A percentile compares a stretch with the other conserved stretches of the same genome.
Conservation (phyloP, 441 rosid species). For the Corymbia calophylla region DNA sequence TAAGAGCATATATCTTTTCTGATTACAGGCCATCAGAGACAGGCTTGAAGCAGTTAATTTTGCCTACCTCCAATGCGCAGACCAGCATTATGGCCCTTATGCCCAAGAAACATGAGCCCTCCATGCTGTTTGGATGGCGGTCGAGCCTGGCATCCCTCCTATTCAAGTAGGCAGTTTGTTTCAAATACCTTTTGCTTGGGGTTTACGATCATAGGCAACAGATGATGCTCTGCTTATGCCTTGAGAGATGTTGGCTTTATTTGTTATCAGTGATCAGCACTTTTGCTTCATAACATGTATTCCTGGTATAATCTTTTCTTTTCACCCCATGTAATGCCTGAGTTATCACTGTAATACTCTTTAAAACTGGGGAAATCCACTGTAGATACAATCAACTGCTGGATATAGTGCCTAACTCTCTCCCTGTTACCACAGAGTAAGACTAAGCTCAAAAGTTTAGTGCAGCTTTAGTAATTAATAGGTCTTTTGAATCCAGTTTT, state of each 20-base stretch:
- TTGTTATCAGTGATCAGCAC: background rate
- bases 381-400: background rate
- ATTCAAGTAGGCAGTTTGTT: conserved; percentile 41
- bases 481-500: background rate
- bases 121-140: conserved; percentile 61
- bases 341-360: background rate
- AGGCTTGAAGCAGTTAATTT: conserved; percentile 22
- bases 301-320: background rate
- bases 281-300: background rate
- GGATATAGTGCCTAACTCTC: background rate
- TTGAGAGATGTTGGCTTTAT: background rate
- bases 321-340: background rate
- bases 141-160: conserved; percentile 58
- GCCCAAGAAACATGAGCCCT: conserved; percentile 43
- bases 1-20: background rate
- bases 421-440: background rate
- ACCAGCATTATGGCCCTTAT: conserved; percentile 41
- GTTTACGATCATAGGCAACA: background rate
- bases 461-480: background rate
- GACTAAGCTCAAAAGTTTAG: background rate
- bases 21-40: conserved; percentile 36
- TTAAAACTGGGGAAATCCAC: background rate
- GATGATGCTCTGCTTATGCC: background rate
- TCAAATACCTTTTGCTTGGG: background rate
- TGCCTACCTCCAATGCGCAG: conserved; percentile 22